Evolutionary conservation across 2,329 filamentous ascomycete genomes (phyloP), one percentile per base, ranked within the genome.

Genomic region (Colletotrichum lentis): DNA sequence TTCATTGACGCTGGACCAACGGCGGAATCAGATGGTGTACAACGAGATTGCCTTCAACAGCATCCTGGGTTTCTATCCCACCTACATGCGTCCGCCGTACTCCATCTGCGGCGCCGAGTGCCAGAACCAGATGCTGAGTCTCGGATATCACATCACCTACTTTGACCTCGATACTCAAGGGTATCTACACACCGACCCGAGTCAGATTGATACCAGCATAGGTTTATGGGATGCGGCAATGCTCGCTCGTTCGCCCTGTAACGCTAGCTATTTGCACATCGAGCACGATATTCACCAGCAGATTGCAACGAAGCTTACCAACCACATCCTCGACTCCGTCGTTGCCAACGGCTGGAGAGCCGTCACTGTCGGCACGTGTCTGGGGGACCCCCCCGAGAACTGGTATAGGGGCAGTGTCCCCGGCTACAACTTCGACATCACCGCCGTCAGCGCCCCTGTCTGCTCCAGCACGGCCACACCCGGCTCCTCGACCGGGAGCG

Each of bases 311-410:
- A 81, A 74, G 71, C 81, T 83, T 75, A 80, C 84, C 46, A 74
- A 79, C 14, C 67, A 69, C 39, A 69, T 69, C 1, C 64, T 69
- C 8, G 63, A 67, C 35, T 63, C 58, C 16, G 18, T 69, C 2
- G 67, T 62, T 22, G 58, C 57, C 18, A 69, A 78, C 73, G 66
- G 73, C 79, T 11, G 77, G 75, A 50, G 55, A 62, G n/a, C 76
- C 12, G 81, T 83, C 11, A 82, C 81, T 5, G 75, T 84, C 18
- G 82, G 82, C 46, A 81, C 83, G 67, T 84, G 82, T 69, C 74
- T 84, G 43, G 79, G 77, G 10, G 82, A 84, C 69, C 77, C 80
- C 18, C 61, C 71, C 5, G 74, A 70, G 31, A 84, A 84, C 75
- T 84, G 82, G 82, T 84, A 84, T 73, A 78, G 82, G 7, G 62